Percentiles rank a stretch among this genome's conserved stretches.
phyloP scores from a whole-genome alignment of 495 filamentous ascomycete species.

The Trichoderma orchidacearum region DNA sequence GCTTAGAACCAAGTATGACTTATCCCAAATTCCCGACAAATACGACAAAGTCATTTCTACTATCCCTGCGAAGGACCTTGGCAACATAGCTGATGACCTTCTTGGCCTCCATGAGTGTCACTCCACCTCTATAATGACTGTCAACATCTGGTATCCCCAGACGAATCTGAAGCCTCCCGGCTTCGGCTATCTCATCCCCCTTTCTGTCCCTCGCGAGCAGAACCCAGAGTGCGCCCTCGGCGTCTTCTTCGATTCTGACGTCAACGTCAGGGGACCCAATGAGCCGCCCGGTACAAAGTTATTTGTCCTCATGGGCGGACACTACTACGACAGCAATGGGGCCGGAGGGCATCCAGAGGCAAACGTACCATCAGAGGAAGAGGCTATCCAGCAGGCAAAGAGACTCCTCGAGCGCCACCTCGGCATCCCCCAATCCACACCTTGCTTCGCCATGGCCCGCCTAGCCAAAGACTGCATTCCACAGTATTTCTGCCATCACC shows the following conservation, averaged over 20 bases:
- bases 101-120: constrained; percentile 39
- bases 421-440: constrained; percentile 34
- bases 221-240: constrained; percentile 82
- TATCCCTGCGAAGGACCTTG: constrained; percentile 38
- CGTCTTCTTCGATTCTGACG: constrained; percentile 79
- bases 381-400: constrained; percentile 54
- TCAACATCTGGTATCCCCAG: constrained; percentile 73
- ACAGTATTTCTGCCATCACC: constrained; percentile 74
- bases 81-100: constrained; percentile 27
- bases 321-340: constrained; percentile 63
- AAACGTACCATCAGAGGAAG: constrained; percentile 41
- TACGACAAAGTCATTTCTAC: constrained; percentile 64
- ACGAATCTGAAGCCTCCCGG: constrained; percentile 50
- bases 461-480: constrained; percentile 75
- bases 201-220: constrained; percentile 49
- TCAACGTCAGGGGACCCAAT: constrained; percentile 22
- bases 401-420: constrained; percentile 60
- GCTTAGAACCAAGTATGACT: constrained; percentile 14
- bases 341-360: constrained; percentile 11
- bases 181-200: constrained; percentile 81
- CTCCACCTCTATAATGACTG: constrained; percentile 73
- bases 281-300: constrained; percentile 65
- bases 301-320: constrained; percentile 90
- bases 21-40: constrained; percentile 1
- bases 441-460: constrained; percentile 38